Evolutionary conservation across 371 early-diverging fungal species (phyloP).

Genomic region (Amoeboaphelidium protococcarum): DNA sequence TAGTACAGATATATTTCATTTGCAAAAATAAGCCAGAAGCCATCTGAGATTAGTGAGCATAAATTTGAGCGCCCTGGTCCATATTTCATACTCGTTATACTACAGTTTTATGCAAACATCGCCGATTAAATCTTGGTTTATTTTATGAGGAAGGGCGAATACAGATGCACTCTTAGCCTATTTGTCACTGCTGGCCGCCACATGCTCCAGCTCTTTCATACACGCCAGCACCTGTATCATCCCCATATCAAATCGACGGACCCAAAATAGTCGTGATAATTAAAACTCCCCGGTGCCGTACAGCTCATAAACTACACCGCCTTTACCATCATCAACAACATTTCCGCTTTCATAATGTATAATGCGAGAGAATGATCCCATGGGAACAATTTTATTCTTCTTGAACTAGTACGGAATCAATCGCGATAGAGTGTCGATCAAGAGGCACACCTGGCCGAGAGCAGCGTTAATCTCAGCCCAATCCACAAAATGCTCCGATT

Average conservation of each 20-base stretch:
- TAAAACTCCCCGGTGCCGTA: slow-evolving; percentile 60
- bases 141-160: slow-evolving; percentile 13
- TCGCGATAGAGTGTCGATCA: slow-evolving; percentile 63
- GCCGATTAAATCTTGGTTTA: slow-evolving; percentile 67
- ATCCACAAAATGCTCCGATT: slow-evolving; percentile 39
- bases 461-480: slow-evolving; percentile 94
- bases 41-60: slow-evolving; percentile 60
- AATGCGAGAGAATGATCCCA: slow-evolving; percentile 74
- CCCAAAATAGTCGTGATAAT: slow-evolving; percentile 53
- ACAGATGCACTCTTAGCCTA: not conserved
- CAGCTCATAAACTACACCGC: slow-evolving; percentile 62
- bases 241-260: slow-evolving; percentile 59
- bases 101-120: slow-evolving; percentile 53
- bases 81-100: slow-evolving; percentile 60
- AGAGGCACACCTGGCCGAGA: slow-evolving; percentile 63
- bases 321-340: too few relatives aligned
- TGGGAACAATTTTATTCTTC: slow-evolving; percentile 54
- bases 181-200: slow-evolving; percentile 34
- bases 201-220: slow-evolving; percentile 53
- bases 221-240: slow-evolving; percentile 71
- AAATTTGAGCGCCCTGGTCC: slow-evolving; percentile 74
- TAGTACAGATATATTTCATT: too few relatives aligned
- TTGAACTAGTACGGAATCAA: slow-evolving; percentile 3
- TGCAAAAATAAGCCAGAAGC: slow-evolving; percentile 50
- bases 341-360: slow-evolving; percentile 51